Conservation (phyloP, 1,284 basidiomycete genomes). For the Abortiporus biennis region DNA sequence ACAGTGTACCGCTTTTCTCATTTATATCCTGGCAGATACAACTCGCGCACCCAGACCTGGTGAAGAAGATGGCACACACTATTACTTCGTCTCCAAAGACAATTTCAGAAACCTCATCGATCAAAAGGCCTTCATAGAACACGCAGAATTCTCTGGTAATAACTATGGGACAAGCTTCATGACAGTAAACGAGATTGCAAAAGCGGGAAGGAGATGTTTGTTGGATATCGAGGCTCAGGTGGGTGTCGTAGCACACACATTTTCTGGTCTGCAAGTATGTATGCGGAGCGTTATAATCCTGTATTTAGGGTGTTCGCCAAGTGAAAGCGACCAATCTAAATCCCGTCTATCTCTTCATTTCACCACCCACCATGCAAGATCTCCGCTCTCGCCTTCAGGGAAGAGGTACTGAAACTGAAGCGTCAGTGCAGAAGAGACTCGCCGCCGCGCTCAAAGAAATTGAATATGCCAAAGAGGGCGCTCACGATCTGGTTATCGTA, state of each 20-base stretch:
- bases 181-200: slow-evolving; percentile 51
- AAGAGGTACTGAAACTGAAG: slow-evolving; percentile 84
- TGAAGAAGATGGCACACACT: slow-evolving; percentile 78
- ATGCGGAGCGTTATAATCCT: not conserved
- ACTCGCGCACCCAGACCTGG: slow-evolving; percentile 84
- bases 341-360: slow-evolving; percentile 91
- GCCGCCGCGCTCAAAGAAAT: slow-evolving; percentile 82
- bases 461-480: slow-evolving; percentile 74
- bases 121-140: slow-evolving; percentile 66
- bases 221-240: slow-evolving; percentile 97
- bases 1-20: not conserved
- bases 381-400: slow-evolving; percentile 68
- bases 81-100: slow-evolving; percentile 64
- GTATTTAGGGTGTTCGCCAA: slow-evolving; percentile 77
- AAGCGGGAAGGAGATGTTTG: slow-evolving; percentile 73
- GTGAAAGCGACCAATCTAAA: slow-evolving; percentile 69
- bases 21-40: slow-evolving; percentile 64
- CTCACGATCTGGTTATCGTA: slow-evolving; percentile 84
- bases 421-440: slow-evolving; percentile 72
- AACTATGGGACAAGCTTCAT: slow-evolving; percentile 89
- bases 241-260: slow-evolving; percentile 22
- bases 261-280: not conserved
- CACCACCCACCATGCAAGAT: slow-evolving; percentile 73
- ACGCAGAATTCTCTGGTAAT: slow-evolving; percentile 87
- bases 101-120: slow-evolving; percentile 60